A percentile compares a stretch with the other conserved stretches of the same genome.
phyloP scores from a whole-genome alignment of 345 rosid species.

The Eucalyptus pauciflora region DNA sequence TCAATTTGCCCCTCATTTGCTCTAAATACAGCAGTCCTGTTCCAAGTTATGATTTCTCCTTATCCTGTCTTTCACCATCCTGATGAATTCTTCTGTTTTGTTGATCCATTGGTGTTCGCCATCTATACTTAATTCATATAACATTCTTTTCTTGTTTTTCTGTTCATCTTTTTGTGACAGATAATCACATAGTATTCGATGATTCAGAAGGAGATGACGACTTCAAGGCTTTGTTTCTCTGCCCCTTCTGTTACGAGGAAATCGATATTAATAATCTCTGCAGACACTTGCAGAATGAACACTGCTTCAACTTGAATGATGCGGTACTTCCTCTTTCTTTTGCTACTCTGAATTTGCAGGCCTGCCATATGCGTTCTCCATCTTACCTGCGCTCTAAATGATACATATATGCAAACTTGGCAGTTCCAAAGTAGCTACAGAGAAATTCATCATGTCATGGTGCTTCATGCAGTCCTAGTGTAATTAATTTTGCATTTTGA shows the following conservation, averaged over 20 bases:
- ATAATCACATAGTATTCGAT: not conserved
- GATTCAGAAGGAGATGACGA: constrained; percentile 32
- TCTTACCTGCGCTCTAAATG: not conserved
- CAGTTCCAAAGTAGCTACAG: not conserved
- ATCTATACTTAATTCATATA: not conserved
- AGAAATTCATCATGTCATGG: not conserved
- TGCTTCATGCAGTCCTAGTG: not conserved
- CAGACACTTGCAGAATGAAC: constrained; percentile 44
- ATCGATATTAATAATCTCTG: constrained; percentile 31
- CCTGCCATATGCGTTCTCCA: not conserved
- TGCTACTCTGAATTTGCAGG: not conserved
- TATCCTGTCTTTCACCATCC: not conserved
- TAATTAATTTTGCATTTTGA: not conserved
- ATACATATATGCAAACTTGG: not conserved
- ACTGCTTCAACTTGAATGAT: constrained; percentile 49
- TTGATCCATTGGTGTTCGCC: not conserved
- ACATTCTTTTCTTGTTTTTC: not conserved
- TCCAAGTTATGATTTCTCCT: not conserved
- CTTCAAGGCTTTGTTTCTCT: constrained; percentile 23
- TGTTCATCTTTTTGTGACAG: not conserved
- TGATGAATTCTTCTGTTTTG: not conserved
- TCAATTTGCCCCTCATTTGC: not conserved
- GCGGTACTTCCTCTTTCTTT: constrained; percentile 24
- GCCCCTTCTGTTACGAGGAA: constrained; percentile 52
- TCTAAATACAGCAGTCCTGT: not conserved